phyloP scores from a whole-genome alignment of 768 basidiomycete genomes.

The Mycena epipterygia region DNA sequence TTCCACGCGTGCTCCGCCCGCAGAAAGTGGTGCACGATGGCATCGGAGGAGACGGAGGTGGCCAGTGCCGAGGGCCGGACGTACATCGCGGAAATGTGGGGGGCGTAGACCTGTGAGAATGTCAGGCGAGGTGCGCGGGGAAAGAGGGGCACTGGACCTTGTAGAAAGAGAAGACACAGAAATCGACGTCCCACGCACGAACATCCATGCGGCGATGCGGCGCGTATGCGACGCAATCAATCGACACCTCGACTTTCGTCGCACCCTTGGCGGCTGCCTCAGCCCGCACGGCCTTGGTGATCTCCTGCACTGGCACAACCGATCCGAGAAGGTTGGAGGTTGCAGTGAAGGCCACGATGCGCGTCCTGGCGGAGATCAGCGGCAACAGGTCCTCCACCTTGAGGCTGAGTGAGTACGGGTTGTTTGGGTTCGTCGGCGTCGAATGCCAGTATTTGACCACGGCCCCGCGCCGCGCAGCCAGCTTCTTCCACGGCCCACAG shows the following conservation, averaged over 20 bases:
- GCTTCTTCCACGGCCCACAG: conserved; percentile 80
- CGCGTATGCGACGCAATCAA: conserved; percentile 87
- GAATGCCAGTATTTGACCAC: conserved; percentile 73
- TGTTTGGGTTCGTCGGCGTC: conserved; percentile 60
- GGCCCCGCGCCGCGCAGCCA: conserved; percentile 70
- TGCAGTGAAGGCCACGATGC: conserved; percentile 79
- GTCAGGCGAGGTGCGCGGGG: not conserved
- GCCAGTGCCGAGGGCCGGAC: conserved; percentile 63
- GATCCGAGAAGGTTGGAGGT: conserved; percentile 85
- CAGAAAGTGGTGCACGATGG: conserved; percentile 83
- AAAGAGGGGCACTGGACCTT: conserved; percentile 62
- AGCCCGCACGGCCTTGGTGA: conserved; percentile 64
- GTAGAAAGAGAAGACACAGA: conserved; percentile 79
- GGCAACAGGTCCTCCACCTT: conserved; percentile 69
- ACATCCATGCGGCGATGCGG: conserved; percentile 82
- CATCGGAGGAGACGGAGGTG: conserved; percentile 65
- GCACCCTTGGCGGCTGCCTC: conserved; percentile 67
- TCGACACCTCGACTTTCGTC: conserved; percentile 72
- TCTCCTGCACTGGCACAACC: conserved; percentile 70
- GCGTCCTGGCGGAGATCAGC: conserved; percentile 74
- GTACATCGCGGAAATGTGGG: conserved; percentile 78
- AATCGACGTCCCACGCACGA: conserved; percentile 83
- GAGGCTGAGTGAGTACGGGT: conserved; percentile 76
- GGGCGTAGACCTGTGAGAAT: conserved; percentile 73
- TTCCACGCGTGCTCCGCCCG: conserved; percentile 64